These are phyloP conservation scores for Durotheca rogersii DNA, from an alignment of 495 filamentous ascomycete species.

Conservation along the genomic window DNA sequence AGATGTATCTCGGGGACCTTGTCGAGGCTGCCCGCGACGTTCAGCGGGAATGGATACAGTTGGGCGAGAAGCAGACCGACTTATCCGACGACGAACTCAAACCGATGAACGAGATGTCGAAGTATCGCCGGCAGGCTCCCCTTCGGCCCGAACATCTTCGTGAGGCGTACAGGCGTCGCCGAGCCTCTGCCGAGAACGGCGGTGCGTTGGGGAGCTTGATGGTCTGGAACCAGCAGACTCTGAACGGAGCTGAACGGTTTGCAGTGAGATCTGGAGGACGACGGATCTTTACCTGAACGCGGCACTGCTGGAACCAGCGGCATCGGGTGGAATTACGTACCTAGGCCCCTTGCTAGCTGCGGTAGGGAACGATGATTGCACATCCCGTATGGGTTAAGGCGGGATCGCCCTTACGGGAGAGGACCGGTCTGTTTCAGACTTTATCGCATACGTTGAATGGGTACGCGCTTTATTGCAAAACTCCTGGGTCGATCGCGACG, in stretches of 20 bases:
- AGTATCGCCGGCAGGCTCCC: constrained; percentile 60
- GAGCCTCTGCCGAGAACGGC: constrained; percentile 62
- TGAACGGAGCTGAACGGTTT: constrained; percentile 62
- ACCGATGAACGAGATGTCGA: constrained; percentile 29
- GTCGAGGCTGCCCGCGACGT: constrained; percentile 78
- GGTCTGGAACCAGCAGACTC: constrained; percentile 60
- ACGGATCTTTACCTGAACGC: constrained; percentile 61
- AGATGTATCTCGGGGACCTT: constrained; percentile 80
- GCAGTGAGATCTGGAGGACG: constrained; percentile 63
- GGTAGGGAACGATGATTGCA: no score
- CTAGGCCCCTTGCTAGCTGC: no score
- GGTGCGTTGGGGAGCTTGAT: constrained; percentile 72
- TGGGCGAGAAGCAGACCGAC: constrained; percentile 52
- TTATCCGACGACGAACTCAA: constrained; percentile 35
- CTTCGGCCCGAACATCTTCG: constrained; percentile 79
- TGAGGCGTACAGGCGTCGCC: constrained; percentile 74
- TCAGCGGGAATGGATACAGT: constrained; percentile 72
- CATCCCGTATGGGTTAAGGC: no score
- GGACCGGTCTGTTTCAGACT: no score
- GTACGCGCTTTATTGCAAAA: no score
- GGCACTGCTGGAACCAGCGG: no score
- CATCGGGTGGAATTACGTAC: no score
- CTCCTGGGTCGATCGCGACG: no score
- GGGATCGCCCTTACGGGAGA: no score
- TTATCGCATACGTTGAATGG: no score